These are phyloP conservation scores for Hansenula lynferdii DNA, from an alignment of 1,139 yeast species.

Conservation along the genomic window DNA sequence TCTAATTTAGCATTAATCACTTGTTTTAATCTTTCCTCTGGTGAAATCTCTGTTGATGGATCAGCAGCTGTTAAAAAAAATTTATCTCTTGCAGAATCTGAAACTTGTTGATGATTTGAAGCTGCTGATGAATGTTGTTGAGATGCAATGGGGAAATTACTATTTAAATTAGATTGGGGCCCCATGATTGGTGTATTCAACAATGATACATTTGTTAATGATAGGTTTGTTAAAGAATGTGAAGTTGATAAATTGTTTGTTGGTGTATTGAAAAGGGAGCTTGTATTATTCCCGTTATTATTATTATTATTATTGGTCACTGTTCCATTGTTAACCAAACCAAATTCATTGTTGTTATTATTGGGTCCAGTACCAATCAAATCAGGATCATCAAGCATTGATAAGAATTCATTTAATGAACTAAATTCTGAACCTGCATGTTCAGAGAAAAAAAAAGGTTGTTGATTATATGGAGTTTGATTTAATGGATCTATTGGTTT, in stretches of 20 bases:
- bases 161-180: conserved; percentile 1
- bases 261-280: neutral
- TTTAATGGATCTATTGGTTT: conserved; percentile 10
- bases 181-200: conserved; percentile 18
- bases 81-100: conserved; percentile 86
- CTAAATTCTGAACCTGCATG: conserved; percentile 94
- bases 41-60: conserved; percentile 91
- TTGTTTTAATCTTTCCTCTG: conserved; percentile 89
- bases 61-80: conserved; percentile 96
- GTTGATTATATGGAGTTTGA: conserved; percentile 42
- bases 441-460: conserved; percentile 80
- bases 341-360: neutral
- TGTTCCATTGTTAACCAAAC: neutral
- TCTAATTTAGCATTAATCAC: conserved; percentile 95
- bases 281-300: neutral
- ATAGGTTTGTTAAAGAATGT: conserved; percentile 21
- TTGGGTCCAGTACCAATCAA: conserved; percentile 8
- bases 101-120: conserved; percentile 31
- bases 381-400: conserved; percentile 82
- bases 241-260: conserved; percentile 6
- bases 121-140: conserved; percentile 1
- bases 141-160: neutral
- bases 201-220: conserved; percentile 17
- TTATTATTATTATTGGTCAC: too few species aligned
- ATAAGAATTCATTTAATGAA: conserved; percentile 81